These are phyloP conservation scores for Asterophora parasitica DNA, from an alignment of 768 basidiomycete species.

Conservation along the genomic window DNA sequence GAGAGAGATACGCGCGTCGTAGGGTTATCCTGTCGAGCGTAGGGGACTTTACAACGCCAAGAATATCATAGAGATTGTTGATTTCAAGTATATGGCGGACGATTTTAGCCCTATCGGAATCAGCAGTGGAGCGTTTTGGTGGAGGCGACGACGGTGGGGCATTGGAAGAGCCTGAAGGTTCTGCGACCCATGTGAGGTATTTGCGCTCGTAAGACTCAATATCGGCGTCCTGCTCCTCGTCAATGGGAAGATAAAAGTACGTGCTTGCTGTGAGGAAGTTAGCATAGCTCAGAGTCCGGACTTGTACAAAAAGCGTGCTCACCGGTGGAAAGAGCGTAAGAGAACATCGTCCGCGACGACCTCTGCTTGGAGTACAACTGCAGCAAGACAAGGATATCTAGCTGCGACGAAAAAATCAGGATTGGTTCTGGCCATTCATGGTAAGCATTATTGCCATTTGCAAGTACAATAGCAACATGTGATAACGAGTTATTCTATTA, in stretches of 20 bases:
- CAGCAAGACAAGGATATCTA: neutral
- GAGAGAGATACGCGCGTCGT: constrained; percentile 68
- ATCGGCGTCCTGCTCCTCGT: constrained; percentile 49
- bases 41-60: constrained; percentile 53
- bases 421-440: constrained; percentile 9
- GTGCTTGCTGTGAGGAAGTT: constrained; percentile 41
- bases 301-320: neutral
- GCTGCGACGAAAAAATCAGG: constrained; percentile 8
- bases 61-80: constrained; percentile 68
- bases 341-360: constrained; percentile 32
- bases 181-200: constrained; percentile 45
- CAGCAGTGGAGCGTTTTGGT: constrained; percentile 1
- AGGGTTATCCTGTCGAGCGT: constrained; percentile 57
- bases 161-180: constrained; percentile 28
- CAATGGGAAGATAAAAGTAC: constrained; percentile 61
- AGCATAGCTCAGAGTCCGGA: neutral
- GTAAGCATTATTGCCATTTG: too few relatives aligned
- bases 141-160: constrained; percentile 4
- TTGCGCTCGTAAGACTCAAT: constrained; percentile 42
- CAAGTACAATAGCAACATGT: constrained; percentile 52
- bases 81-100: constrained; percentile 53
- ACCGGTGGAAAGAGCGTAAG: constrained; percentile 43
- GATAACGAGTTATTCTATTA: constrained; percentile 11
- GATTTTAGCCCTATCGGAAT: constrained; percentile 19
- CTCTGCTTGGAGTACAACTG: neutral